A percentile compares a stretch with the other conserved stretches of the same genome.
These are phyloP conservation scores for Violaceomyces palustris DNA, from an alignment of 1,284 basidiomycete species.

Conservation along the genomic window DNA sequence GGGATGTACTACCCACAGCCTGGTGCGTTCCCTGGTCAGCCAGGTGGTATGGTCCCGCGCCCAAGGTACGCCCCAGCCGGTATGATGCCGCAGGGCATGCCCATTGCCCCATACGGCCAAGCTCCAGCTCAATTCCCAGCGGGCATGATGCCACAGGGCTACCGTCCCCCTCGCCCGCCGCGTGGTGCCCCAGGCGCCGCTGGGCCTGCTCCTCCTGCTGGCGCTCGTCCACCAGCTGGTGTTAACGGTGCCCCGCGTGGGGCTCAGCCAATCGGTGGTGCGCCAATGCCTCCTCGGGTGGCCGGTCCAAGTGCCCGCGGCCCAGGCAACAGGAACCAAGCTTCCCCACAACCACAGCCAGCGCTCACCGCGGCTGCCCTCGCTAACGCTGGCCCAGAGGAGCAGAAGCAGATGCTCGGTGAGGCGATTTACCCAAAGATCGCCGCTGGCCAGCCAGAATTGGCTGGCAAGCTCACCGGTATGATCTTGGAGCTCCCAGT, in stretches of 20 bases:
- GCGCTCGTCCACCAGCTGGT: conserved; percentile 33
- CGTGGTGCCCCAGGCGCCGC: conserved; percentile 40
- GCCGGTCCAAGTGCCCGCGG: conserved; percentile 21
- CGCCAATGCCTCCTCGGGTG: conserved; percentile 23
- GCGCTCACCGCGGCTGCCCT: conserved; percentile 47
- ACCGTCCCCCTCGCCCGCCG: conserved; percentile 45
- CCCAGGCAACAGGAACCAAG: no score
- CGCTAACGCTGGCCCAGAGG: conserved; percentile 51
- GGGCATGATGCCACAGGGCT: conserved; percentile 49
- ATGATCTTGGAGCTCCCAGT: conserved; percentile 53
- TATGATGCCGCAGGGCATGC: conserved; percentile 53
- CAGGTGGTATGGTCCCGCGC: conserved; percentile 46
- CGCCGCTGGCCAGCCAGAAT: conserved; percentile 44
- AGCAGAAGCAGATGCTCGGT: conserved; percentile 54
- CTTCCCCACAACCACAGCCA: conserved; percentile 35
- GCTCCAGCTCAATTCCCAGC: conserved; percentile 48
- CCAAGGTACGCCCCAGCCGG: conserved; percentile 50
- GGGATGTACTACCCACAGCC: conserved; percentile 53
- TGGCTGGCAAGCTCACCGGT: conserved; percentile 52
- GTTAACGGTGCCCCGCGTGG: conserved; percentile 40
- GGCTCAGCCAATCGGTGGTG: conserved; percentile 31
- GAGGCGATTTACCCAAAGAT: conserved; percentile 54
- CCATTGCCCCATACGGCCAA: conserved; percentile 47
- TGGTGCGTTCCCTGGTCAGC: conserved; percentile 48
- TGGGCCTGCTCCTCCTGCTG: conserved; percentile 30